These are phyloP conservation scores for Dendryphion nanum DNA, from an alignment of 2,329 filamentous ascomycete species.

Conservation along the genomic window DNA sequence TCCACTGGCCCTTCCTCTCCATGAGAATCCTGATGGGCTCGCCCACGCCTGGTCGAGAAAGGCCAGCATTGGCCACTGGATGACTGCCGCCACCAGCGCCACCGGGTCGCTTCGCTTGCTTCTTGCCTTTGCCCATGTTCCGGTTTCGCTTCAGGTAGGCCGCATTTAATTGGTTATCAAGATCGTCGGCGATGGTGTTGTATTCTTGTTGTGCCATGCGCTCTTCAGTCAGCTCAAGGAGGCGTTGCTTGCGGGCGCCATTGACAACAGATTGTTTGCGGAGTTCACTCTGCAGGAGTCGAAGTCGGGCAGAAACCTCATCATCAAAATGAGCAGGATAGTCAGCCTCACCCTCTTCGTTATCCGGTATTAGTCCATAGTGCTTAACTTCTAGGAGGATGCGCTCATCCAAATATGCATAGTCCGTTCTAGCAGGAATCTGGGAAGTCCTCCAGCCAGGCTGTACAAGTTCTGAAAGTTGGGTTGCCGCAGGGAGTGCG, in stretches of 20 bases:
- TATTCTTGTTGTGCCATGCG: conserved; percentile 97
- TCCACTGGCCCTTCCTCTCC: conserved; percentile 88
- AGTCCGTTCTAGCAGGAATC: conserved; percentile 71
- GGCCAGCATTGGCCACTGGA: conserved; percentile 37
- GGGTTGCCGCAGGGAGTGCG: conserved; percentile 66
- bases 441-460: conserved; percentile 77
- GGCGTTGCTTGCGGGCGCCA: conserved; percentile 81
- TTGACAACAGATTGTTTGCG: conserved; percentile 84
- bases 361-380: conserved; percentile 80
- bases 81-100: conserved; percentile 72
- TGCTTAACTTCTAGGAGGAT: conserved; percentile 88
- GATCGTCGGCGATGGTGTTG: conserved; percentile 91
- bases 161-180: conserved; percentile 90
- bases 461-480: conserved; percentile 73
- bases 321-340: conserved; percentile 92
- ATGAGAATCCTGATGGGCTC: conserved; percentile 89
- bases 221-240: conserved; percentile 85
- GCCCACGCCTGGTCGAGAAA: conserved; percentile 64
- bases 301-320: conserved; percentile 85
- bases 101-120: conserved; percentile 73
- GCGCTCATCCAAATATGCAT: conserved; percentile 82
- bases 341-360: conserved; percentile 66
- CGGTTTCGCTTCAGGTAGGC: conserved; percentile 95
- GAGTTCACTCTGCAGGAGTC: conserved; percentile 78
- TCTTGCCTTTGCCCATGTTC: conserved; percentile 91